Evolutionary conservation across 2,329 filamentous ascomycete genomes (phyloP).

Genomic region (Trichoderma guizhouense): DNA sequence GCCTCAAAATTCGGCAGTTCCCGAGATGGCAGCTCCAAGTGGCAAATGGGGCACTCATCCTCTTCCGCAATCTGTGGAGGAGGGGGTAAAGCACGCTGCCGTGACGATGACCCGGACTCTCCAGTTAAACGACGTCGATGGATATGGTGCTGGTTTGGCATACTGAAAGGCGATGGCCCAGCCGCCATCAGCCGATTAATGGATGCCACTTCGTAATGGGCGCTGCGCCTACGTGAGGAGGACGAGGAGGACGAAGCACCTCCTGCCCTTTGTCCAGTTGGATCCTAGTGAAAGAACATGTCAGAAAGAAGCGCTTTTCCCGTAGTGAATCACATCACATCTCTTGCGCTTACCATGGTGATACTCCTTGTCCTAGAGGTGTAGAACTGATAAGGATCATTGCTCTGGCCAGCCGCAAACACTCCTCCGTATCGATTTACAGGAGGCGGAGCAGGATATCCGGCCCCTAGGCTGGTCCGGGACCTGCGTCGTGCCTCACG

Average conservation of each 20-base stretch:
- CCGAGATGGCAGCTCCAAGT: conserved; percentile 63
- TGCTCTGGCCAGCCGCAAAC: conserved; percentile 31
- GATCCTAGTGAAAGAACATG: conserved; percentile 13
- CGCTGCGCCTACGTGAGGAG: conserved; percentile 29
- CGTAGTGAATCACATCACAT: not conserved
- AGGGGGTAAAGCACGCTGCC: conserved; percentile 39
- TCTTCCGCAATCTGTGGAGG: conserved; percentile 62
- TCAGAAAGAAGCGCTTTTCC: conserved; percentile 5
- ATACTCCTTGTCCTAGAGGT: conserved; percentile 42
- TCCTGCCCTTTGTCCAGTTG: conserved; percentile 22
- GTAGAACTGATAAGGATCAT: conserved; percentile 36
- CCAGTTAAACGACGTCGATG: conserved; percentile 31
- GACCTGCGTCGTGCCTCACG: conserved; percentile 43
- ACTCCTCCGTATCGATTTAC: conserved; percentile 36
- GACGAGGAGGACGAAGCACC: conserved; percentile 27
- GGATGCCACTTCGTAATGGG: conserved; percentile 32
- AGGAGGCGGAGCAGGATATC: conserved; percentile 29
- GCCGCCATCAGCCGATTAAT: conserved; percentile 40
- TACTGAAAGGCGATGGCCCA: conserved; percentile 32
- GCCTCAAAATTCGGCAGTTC: conserved; percentile 51
- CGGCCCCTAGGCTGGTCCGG: conserved; percentile 41
- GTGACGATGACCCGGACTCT: conserved; percentile 34
- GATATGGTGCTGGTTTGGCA: conserved; percentile 30
- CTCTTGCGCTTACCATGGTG: conserved; percentile 43
- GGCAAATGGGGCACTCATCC: conserved; percentile 77